phyloP scores from a whole-genome alignment of 2,329 filamentous ascomycete genomes.

The Talaromyces atroroseus region DNA sequence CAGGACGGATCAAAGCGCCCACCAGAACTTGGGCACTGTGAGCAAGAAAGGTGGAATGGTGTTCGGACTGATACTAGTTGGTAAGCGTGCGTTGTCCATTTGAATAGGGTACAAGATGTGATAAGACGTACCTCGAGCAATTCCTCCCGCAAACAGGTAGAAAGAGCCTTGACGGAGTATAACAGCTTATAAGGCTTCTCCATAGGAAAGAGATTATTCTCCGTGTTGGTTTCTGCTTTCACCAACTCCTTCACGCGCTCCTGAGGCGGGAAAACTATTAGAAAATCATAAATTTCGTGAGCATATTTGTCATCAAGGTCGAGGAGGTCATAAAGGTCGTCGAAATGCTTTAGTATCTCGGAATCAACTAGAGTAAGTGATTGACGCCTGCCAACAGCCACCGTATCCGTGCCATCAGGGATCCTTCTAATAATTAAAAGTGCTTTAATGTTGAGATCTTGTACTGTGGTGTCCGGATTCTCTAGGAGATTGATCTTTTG shows the following conservation, averaged over 20 bases:
- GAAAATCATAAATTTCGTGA: conserved; percentile 66
- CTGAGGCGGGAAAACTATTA: conserved; percentile 65
- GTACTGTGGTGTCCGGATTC: conserved; percentile 56
- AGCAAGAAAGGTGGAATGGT: conserved; percentile 32
- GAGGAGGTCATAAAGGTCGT: conserved; percentile 76
- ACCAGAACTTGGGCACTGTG: conserved; percentile 52
- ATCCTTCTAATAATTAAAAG: conserved; percentile 60
- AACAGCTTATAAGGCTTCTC: conserved; percentile 66
- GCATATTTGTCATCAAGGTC: conserved; percentile 66
- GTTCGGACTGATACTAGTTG: conserved; percentile 20
- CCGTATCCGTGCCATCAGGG: conserved; percentile 42
- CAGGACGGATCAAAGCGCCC: conserved; percentile 55
- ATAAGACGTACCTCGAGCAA: conserved; percentile 26
- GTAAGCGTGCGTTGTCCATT: background rate
- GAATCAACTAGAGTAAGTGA: conserved; percentile 61
- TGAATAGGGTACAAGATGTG: background rate
- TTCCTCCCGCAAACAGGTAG: conserved; percentile 53
- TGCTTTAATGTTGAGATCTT: conserved; percentile 61
- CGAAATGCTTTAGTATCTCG: conserved; percentile 75
- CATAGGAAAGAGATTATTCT: conserved; percentile 61
- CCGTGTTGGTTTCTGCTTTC: conserved; percentile 47
- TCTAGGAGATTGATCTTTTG: conserved; percentile 58
- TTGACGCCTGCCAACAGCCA: conserved; percentile 37
- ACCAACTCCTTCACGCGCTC: conserved; percentile 57
- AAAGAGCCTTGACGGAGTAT: conserved; percentile 65